Conservation (phyloP, 164 flowering plant genomes). For the Protea cynaroides region DNA sequence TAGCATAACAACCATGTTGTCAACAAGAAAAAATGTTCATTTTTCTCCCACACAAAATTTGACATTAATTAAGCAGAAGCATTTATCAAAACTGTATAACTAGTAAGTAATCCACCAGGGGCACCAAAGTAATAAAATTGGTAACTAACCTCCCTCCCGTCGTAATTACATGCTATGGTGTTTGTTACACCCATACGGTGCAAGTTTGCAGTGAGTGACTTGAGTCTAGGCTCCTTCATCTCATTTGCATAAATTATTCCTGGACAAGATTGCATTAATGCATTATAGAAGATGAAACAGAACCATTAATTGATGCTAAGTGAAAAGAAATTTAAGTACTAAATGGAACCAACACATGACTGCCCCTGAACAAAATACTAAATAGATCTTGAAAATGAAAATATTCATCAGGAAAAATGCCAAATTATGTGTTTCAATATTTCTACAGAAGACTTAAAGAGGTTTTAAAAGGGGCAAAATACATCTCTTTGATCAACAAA, state of each 20-base stretch:
- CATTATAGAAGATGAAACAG: not conserved
- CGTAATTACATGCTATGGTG: slow-evolving; percentile 81
- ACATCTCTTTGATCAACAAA: no score
- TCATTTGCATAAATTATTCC: slow-evolving; percentile 93
- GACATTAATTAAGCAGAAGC: not conserved
- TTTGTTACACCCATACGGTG: slow-evolving; percentile 97
- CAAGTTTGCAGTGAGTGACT: slow-evolving; percentile 85
- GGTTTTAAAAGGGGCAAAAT: no score
- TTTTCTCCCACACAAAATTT: not conserved
- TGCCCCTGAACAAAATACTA: not conserved
- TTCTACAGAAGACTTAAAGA: no score
- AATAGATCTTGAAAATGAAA: not conserved
- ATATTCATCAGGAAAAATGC: no score
- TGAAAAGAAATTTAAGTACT: not conserved
- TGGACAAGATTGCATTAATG: slow-evolving; percentile 14
- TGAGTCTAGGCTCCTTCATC: slow-evolving; percentile 75
- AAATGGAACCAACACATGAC: not conserved
- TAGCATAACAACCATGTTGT: not conserved
- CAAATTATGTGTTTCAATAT: no score
- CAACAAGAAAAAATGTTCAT: not conserved
- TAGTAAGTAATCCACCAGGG: not conserved
- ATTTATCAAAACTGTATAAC: not conserved
- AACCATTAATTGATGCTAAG: not conserved
- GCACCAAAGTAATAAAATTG: not conserved
- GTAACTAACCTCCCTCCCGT: slow-evolving; percentile 83